Conservation (phyloP, 805 yeast species). For the Wilhelminamyces savonicus region DNA sequence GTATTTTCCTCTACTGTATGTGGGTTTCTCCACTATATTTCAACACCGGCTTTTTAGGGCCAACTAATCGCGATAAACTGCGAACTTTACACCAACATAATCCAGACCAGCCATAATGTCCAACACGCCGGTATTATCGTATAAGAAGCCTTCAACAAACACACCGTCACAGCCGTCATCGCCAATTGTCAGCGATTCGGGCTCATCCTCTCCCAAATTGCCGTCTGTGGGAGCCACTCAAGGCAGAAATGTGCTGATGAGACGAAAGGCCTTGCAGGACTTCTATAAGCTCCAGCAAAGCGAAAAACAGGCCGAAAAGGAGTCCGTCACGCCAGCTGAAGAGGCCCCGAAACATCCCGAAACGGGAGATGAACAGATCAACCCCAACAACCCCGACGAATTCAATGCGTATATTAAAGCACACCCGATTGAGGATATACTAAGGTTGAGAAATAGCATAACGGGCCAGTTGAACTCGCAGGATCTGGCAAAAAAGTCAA, state of each 20-base stretch:
- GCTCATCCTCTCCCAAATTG: too few species aligned
- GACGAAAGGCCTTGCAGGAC: conserved; percentile 37
- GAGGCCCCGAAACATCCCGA: background rate
- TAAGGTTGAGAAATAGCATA: conserved; percentile 24
- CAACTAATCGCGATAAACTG: too few species aligned
- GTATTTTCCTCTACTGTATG: too few species aligned
- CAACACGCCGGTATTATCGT: conserved; percentile 18
- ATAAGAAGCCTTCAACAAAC: conserved; percentile 16
- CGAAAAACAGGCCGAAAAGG: conserved; percentile 3
- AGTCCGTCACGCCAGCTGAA: background rate
- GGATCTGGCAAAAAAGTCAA: conserved; percentile 59
- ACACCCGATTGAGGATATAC: conserved; percentile 22
- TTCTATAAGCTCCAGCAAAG: conserved; percentile 28
- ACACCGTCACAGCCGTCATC: too few species aligned
- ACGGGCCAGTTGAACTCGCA: conserved; percentile 43
- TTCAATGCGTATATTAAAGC: conserved; percentile 15
- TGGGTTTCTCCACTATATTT: too few species aligned
- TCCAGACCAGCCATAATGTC: too few species aligned
- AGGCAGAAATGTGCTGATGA: conserved; percentile 30
- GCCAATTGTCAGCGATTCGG: too few species aligned
- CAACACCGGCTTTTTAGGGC: too few species aligned
- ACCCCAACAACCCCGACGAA: conserved; percentile 13
- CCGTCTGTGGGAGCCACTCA: too few species aligned
- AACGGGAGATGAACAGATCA: background rate
- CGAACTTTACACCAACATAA: too few species aligned